phyloP scores from a whole-genome alignment of 192 early-diverging fungal species.

The Gorgonomyces haynaldii region DNA sequence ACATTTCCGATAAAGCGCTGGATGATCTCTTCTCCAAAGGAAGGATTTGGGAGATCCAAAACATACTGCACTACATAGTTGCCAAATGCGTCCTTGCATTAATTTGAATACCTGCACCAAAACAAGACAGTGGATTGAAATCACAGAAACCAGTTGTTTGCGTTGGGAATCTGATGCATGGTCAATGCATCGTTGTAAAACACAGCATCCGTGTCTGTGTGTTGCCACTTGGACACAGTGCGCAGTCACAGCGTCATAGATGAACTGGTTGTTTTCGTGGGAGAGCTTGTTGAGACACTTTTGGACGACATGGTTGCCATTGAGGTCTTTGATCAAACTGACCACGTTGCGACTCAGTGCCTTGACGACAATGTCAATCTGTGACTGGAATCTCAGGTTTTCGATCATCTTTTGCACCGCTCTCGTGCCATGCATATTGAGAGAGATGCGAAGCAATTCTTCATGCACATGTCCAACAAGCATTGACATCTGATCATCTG shows the following conservation, averaged over 20 bases:
- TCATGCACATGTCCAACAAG: slow-evolving; percentile 62
- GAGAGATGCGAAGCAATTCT: slow-evolving; percentile 64
- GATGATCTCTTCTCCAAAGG: slow-evolving; percentile 60
- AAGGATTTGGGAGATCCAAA: slow-evolving; percentile 58
- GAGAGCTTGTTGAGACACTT: slow-evolving; percentile 72
- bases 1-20: slow-evolving; percentile 64
- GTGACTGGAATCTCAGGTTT: slow-evolving; percentile 49
- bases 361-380: slow-evolving; percentile 46
- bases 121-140: slow-evolving; percentile 57
- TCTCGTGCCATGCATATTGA: slow-evolving; percentile 87
- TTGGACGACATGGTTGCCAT: slow-evolving; percentile 88
- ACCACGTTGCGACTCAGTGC: slow-evolving; percentile 63
- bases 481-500: slow-evolving; percentile 59
- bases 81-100: slow-evolving; percentile 69
- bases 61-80: slow-evolving; percentile 93
- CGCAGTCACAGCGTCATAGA: slow-evolving; percentile 67
- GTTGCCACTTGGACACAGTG: slow-evolving; percentile 78
- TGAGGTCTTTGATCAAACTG: slow-evolving; percentile 77
- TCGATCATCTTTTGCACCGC: slow-evolving; percentile 91
- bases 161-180: slow-evolving; percentile 49
- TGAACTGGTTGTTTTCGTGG: slow-evolving; percentile 68
- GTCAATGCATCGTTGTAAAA: slow-evolving; percentile 84
- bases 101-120: slow-evolving; percentile 37
- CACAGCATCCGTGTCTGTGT: slow-evolving; percentile 84
- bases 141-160: slow-evolving; percentile 62